Evolutionary conservation across 495 filamentous ascomycete species (phyloP).

Genomic region (Talaromyces trachyspermus): DNA sequence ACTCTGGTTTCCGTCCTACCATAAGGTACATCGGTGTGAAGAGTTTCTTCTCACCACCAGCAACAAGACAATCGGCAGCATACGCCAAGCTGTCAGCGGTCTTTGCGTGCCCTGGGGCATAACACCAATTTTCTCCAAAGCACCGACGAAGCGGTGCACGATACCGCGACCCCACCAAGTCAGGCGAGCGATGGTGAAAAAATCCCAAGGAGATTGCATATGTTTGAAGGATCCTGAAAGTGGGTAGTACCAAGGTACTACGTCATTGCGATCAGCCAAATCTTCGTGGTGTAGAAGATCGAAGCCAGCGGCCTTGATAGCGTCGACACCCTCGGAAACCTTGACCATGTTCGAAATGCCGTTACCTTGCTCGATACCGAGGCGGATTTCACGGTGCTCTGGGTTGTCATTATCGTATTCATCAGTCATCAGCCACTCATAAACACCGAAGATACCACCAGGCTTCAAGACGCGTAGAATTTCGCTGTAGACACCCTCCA

Average conservation of each 20-base stretch:
- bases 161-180: constrained; percentile 72
- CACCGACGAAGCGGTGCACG: constrained; percentile 73
- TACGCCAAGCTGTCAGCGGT: constrained; percentile 82
- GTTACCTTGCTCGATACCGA: constrained; percentile 93
- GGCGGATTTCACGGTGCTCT: constrained; percentile 81
- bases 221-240: constrained; percentile 76
- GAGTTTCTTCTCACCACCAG: constrained; percentile 82
- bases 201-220: constrained; percentile 70
- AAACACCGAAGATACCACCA: constrained; percentile 92
- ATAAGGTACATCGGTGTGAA: constrained; percentile 99
- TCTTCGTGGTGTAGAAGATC: constrained; percentile 82
- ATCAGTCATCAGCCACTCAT: constrained; percentile 99
- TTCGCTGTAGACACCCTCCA: constrained; percentile 91
- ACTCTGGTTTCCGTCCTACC: constrained; percentile 82
- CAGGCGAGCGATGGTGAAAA: constrained; percentile 83
- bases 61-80: constrained; percentile 82
- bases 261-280: constrained; percentile 72
- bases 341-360: constrained; percentile 99
- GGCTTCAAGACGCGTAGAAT: constrained; percentile 96
- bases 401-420: constrained; percentile 84
- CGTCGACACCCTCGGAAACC: constrained; percentile 72
- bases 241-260: constrained; percentile 92
- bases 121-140: constrained; percentile 65
- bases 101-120: constrained; percentile 87
- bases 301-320: constrained; percentile 87